A percentile compares a stretch with the other conserved stretches of the same genome.
These are phyloP conservation scores for Agaricus bisporus DNA, from an alignment of 768 basidiomycete species.

Conservation along the genomic window DNA sequence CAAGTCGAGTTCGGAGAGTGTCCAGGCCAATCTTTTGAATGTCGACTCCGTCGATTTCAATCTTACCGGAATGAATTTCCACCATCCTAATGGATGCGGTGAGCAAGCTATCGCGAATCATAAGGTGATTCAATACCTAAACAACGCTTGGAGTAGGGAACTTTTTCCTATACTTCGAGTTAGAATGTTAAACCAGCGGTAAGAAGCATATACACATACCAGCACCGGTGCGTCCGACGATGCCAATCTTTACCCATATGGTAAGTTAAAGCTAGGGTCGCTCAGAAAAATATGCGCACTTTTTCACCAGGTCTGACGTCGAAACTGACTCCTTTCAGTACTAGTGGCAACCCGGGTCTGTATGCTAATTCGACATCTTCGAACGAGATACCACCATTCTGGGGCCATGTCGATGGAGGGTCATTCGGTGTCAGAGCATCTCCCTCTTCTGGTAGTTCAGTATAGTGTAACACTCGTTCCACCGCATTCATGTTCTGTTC, in stretches of 20 bases:
- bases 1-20: conserved; percentile 43
- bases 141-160: conserved; percentile 50
- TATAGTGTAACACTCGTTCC: conserved; percentile 66
- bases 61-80: conserved; percentile 49
- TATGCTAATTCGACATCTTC: conserved; percentile 51
- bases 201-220: conserved; percentile 16
- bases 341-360: conserved; percentile 56
- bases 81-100: conserved; percentile 37
- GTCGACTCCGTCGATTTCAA: conserved; percentile 53
- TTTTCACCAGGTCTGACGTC: conserved; percentile 57
- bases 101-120: not conserved
- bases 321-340: conserved; percentile 57
- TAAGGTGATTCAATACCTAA: conserved; percentile 27
- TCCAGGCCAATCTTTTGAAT: conserved; percentile 50
- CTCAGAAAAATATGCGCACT: conserved; percentile 24
- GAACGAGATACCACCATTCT: conserved; percentile 49
- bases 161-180: conserved; percentile 39
- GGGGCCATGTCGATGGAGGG: conserved; percentile 43
- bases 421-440: conserved; percentile 34
- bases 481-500: conserved; percentile 73
- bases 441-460: conserved; percentile 54
- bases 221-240: conserved; percentile 43
- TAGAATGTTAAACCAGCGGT: not conserved
- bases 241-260: conserved; percentile 28
- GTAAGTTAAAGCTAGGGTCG: not conserved